Conservation (phyloP, 805 yeast species). For the Kodamaea restingae region DNA sequence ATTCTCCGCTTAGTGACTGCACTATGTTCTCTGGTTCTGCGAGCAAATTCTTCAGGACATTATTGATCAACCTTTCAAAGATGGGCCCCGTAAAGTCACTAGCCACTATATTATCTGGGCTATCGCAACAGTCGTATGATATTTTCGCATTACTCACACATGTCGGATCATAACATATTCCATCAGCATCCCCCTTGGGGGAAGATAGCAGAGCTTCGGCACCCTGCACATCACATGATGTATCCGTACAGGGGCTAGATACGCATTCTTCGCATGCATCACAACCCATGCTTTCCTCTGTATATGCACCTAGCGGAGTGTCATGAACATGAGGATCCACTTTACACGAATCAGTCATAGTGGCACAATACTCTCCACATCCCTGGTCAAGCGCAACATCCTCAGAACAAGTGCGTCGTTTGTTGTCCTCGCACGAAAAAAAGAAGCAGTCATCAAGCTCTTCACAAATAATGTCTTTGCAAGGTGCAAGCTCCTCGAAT, state of each 20-base stretch:
- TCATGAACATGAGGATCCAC: slow-evolving; percentile 7
- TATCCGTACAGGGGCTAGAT: background rate
- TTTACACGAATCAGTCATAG: slow-evolving; percentile 8
- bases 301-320: background rate
- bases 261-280: background rate
- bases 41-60: slow-evolving; percentile 29
- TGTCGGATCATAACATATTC: slow-evolving; percentile 9
- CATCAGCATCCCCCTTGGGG: slow-evolving; percentile 7
- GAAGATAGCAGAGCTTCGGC: background rate
- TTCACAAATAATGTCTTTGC: slow-evolving; percentile 40
- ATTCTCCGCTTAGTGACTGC: slow-evolving; percentile 6
- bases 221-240: background rate
- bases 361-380: slow-evolving; percentile 8
- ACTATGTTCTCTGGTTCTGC: slow-evolving; percentile 8
- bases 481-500: slow-evolving; percentile 29
- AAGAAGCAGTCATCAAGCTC: slow-evolving; percentile 44
- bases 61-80: slow-evolving; percentile 37
- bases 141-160: slow-evolving; percentile 7
- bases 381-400: background rate
- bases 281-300: background rate
- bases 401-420: slow-evolving; percentile 4
- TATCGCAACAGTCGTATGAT: slow-evolving; percentile 7
- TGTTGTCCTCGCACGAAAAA: slow-evolving; percentile 28
- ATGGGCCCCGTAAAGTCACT: slow-evolving; percentile 17
- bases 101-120: background rate